Percentiles rank a stretch among this genome's conserved stretches.
phyloP scores from a whole-genome alignment of 129 eudicot genomes.

The Pittosporum tobira region DNA sequence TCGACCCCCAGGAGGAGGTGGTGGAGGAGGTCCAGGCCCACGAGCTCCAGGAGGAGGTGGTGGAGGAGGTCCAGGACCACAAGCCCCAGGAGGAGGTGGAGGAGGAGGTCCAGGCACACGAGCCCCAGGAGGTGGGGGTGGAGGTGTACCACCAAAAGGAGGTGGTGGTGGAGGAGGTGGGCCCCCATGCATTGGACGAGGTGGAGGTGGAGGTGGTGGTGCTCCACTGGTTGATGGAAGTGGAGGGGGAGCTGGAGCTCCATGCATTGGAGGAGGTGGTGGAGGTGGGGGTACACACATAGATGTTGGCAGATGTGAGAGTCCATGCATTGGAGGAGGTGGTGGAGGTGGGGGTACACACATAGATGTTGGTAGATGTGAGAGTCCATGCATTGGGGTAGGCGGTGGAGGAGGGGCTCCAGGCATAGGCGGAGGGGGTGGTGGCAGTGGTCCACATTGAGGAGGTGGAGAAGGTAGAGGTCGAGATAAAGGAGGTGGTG shows the following conservation, averaged over 20 bases:
- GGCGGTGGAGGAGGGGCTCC: slow-evolving; percentile 25
- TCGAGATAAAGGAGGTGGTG: not conserved
- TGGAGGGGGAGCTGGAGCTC: slow-evolving; percentile 22
- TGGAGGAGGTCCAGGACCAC: slow-evolving; percentile 48
- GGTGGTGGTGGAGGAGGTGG: slow-evolving; percentile 53
- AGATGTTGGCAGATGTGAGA: slow-evolving; percentile 4
- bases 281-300: slow-evolving; percentile 8
- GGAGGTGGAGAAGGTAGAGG: slow-evolving; percentile 16
- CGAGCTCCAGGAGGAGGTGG: slow-evolving; percentile 67
- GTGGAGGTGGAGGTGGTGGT: slow-evolving; percentile 21
- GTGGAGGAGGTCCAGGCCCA: slow-evolving; percentile 54
- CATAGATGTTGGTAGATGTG: slow-evolving; percentile 20
- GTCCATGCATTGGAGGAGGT: slow-evolving; percentile 11
- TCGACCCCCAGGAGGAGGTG: slow-evolving; percentile 47
- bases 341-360: slow-evolving; percentile 15
- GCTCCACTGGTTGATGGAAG: slow-evolving; percentile 11
- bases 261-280: slow-evolving; percentile 15
- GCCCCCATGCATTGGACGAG: slow-evolving; percentile 8
- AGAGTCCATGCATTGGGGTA: slow-evolving; percentile 14
- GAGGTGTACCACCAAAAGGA: slow-evolving; percentile 27
- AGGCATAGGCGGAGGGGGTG: slow-evolving; percentile 6
- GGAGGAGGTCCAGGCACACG: slow-evolving; percentile 57
- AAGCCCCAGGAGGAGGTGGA: slow-evolving; percentile 40
- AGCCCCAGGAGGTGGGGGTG: slow-evolving; percentile 39
- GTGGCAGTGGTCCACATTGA: not conserved